Evolutionary conservation across 2,329 filamentous ascomycete species (phyloP).

Genomic region (Ophiosphaerella korrae): DNA sequence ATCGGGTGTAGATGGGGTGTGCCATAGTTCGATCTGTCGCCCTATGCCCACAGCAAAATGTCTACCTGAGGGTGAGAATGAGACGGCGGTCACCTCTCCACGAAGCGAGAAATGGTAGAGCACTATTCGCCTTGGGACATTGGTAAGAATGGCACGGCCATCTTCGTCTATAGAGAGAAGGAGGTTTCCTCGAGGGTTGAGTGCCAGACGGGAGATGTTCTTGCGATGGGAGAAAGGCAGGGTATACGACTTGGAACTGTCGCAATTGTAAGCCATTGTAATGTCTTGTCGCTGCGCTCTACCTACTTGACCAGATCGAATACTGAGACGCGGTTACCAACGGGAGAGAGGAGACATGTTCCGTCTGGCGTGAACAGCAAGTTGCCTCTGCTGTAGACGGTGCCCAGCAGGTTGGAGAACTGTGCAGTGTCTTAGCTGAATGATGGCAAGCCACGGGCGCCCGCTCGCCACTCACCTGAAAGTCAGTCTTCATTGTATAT

Average conservation of each 20-base stretch:
- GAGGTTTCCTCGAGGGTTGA: slow-evolving; percentile 89
- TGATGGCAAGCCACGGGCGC: background rate
- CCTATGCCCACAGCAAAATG: slow-evolving; percentile 90
- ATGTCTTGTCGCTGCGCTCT: background rate
- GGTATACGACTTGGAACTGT: slow-evolving; percentile 83
- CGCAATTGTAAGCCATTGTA: slow-evolving; percentile 3
- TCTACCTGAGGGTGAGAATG: slow-evolving; percentile 88
- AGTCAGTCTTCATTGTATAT: slow-evolving; percentile 91
- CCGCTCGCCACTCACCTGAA: slow-evolving; percentile 70
- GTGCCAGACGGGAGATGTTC: slow-evolving; percentile 86
- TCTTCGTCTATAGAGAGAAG: slow-evolving; percentile 93
- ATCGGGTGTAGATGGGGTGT: slow-evolving; percentile 88
- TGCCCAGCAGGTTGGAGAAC: slow-evolving; percentile 98
- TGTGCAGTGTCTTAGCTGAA: slow-evolving; percentile 51
- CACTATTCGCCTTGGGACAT: slow-evolving; percentile 81
- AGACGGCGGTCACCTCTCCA: slow-evolving; percentile 77
- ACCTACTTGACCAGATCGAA: slow-evolving; percentile 94
- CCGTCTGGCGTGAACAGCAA: slow-evolving; percentile 96
- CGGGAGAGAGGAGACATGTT: slow-evolving; percentile 91
- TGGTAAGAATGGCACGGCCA: slow-evolving; percentile 90
- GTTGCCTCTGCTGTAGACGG: slow-evolving; percentile 97
- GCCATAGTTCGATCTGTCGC: slow-evolving; percentile 91
- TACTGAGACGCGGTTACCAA: slow-evolving; percentile 92
- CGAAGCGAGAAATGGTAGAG: slow-evolving; percentile 98
- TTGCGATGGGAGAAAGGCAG: slow-evolving; percentile 90